Evolutionary conservation across 169 alveolate species (phyloP).

Genomic region (Cryptosporidium muris): DNA sequence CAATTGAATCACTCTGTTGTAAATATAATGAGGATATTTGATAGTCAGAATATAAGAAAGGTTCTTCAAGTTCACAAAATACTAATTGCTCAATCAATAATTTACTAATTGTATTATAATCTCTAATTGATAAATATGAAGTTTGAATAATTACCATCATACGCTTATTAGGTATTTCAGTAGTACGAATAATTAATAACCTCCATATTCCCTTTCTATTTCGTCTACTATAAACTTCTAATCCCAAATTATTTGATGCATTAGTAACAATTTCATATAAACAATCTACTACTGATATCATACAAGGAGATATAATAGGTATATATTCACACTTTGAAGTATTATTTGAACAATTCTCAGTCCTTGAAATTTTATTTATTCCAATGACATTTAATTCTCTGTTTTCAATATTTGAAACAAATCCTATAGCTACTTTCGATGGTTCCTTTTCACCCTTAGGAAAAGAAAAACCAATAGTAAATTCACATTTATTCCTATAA

Average conservation of each 20-base stretch:
- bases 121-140: conserved; percentile 2
- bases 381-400: conserved; percentile 65
- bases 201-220: conserved; percentile 72
- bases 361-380: conserved; percentile 6
- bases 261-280: conserved; percentile 13
- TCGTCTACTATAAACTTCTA: conserved; percentile 46
- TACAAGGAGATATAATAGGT: conserved; percentile 36
- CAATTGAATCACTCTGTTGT: conserved; percentile 59
- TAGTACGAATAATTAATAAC: conserved; percentile 47
- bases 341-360: not conserved
- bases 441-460: conserved; percentile 40
- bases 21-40: conserved; percentile 17
- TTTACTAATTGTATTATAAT: not conserved
- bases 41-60: not conserved
- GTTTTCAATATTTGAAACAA: conserved; percentile 45
- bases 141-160: conserved; percentile 66
- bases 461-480: conserved; percentile 71
- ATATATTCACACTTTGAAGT: not conserved
- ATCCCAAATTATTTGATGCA: conserved; percentile 15
- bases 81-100: conserved; percentile 17
- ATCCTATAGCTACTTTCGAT: conserved; percentile 48
- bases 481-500: conserved; percentile 76
- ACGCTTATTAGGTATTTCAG: conserved; percentile 44
- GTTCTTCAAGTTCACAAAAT: not conserved
- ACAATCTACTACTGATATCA: conserved; percentile 9